Evolutionary conservation across 768 basidiomycete genomes (phyloP), one percentile per base, ranked within the genome.

Genomic region (Trametes coccinea): DNA sequence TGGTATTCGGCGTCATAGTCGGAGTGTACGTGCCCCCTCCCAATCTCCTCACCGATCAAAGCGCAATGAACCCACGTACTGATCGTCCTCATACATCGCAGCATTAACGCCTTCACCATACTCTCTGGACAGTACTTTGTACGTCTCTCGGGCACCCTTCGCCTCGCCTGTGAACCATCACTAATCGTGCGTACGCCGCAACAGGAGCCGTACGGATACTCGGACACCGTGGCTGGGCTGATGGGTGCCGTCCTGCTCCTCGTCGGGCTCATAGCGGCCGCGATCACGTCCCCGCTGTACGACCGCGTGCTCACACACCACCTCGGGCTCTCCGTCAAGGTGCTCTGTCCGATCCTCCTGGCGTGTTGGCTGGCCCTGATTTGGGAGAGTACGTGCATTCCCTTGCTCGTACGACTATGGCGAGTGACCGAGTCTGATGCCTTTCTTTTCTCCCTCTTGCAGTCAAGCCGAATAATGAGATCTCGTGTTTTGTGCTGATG

Each of bases 271-370:
- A 72, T 90, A 2, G 81, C 85, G 9, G 87, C 92, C 0, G 75
- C 86, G 33, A 67, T 86, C 51, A 82, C 87, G 0, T 84, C 92
- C 0, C 93, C 92, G 0, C 72, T 93, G 3, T 88, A 92, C 68
- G 92, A 93, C 68, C 85, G 92, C 17, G 84, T 92, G n/a, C 84
- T 94, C 62, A 93, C 89, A 9, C 82, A 87, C 64, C 84, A 84
- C 61, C 78, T 92, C 41, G 89, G 84, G 0, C 63, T 83, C 10
- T 83, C 86, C 2, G 66, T 80, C 56, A 90, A 88, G 57, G 60
- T 84, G 0, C 68, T 90, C 9, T 79, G 86, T 14, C 91, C 91
- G 1, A 69, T 87, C 46, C 76, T 89, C 5, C 86, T 80, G 14
- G 78, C 67, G 1, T 78, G 79, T 27, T 93, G 91, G 90, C 71